Percentiles rank a stretch among this genome's conserved stretches.
These are phyloP conservation scores for Senna tora DNA, from an alignment of 306 rosid species.

Conservation along the genomic window DNA sequence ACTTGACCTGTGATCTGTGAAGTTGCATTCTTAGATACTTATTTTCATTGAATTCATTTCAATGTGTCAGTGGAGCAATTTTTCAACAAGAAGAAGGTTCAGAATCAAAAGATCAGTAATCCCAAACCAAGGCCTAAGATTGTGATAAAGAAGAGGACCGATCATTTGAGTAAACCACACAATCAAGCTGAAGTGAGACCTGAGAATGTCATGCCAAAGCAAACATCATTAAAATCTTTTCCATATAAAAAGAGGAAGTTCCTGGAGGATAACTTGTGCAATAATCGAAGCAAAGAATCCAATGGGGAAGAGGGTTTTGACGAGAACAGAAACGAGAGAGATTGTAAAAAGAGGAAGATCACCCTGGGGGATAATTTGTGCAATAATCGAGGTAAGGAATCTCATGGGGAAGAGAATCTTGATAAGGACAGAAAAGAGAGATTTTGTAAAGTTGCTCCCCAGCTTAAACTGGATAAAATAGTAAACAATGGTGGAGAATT, in stretches of 20 bases:
- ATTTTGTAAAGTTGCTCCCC: not conserved
- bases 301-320: slow-evolving; percentile 27
- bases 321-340: not conserved
- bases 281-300: no score
- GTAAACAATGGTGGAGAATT: slow-evolving; percentile 19
- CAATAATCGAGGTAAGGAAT: slow-evolving; percentile 10
- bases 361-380: no score
- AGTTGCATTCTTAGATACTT: slow-evolving; percentile 10
- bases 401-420: slow-evolving; percentile 24
- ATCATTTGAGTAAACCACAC: slow-evolving; percentile 1
- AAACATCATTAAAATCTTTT: slow-evolving; percentile 8
- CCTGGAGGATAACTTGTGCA: slow-evolving; percentile 14
- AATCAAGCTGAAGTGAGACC: slow-evolving; percentile 33
- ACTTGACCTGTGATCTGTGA: slow-evolving; percentile 13
- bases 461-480: slow-evolving; percentile 5
- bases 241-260: slow-evolving; percentile 48
- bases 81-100: slow-evolving; percentile 47
- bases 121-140: slow-evolving; percentile 9
- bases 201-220: slow-evolving; percentile 38
- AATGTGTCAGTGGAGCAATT: slow-evolving; percentile 52
- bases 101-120: slow-evolving; percentile 7
- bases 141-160: slow-evolving; percentile 23
- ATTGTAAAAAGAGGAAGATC: not conserved
- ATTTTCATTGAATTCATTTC: slow-evolving; percentile 17
- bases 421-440: not conserved